Evolutionary conservation across 192 early-diverging fungal species (phyloP).

Genomic region (Linnemannia exigua): DNA sequence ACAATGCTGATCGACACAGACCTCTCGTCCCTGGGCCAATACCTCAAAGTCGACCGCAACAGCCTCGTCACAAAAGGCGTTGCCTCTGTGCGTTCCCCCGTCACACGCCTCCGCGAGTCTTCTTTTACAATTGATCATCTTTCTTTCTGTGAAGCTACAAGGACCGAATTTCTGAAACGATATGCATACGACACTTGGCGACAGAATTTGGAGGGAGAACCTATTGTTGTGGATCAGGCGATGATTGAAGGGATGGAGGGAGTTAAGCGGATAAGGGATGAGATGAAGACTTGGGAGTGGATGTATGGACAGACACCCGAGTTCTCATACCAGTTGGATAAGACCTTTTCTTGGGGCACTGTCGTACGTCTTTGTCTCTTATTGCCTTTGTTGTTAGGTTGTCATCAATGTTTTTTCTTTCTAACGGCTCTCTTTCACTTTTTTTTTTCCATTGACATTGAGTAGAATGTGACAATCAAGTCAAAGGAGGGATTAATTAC

Average conservation of each 20-base stretch:
- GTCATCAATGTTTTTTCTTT: background rate
- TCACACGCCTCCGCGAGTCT: conserved; percentile 85
- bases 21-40: conserved; percentile 60
- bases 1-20: conserved; percentile 98
- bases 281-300: conserved; percentile 87
- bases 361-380: conserved; percentile 58
- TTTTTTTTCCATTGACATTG: background rate
- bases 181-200: conserved; percentile 61
- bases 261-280: conserved; percentile 47
- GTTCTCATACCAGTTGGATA: conserved; percentile 75
- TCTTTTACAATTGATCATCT: conserved; percentile 88
- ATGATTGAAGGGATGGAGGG: conserved; percentile 32
- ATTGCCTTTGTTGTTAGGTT: background rate
- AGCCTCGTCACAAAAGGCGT: conserved; percentile 89
- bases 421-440: background rate
- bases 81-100: conserved; percentile 89
- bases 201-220: conserved; percentile 41
- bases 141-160: conserved; percentile 83
- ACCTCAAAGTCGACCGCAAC: conserved; percentile 56
- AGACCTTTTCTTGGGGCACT: conserved; percentile 67
- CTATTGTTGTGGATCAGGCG: conserved; percentile 28
- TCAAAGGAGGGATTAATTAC: conserved; percentile 44
- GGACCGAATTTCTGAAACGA: conserved; percentile 75
- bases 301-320: conserved; percentile 93
- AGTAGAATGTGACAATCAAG: conserved; percentile 29